Percentiles rank a stretch among this genome's conserved stretches.
These are phyloP conservation scores for Cubamyces sp. DNA, from an alignment of 768 basidiomycete species.

Conservation along the genomic window DNA sequence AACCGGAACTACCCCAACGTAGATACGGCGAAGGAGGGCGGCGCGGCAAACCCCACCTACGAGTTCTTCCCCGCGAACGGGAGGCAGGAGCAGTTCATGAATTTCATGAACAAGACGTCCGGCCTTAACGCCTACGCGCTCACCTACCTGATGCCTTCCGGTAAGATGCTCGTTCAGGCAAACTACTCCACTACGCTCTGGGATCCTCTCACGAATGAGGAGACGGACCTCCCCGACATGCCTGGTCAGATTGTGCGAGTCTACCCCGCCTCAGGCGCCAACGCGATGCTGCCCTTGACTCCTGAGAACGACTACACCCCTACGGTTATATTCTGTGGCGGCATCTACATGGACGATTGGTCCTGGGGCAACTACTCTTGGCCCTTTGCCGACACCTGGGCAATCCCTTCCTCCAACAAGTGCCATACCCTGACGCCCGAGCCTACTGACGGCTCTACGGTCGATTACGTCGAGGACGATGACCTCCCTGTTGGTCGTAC, in stretches of 20 bases:
- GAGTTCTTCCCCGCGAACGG: constrained; percentile 79
- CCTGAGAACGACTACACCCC: constrained; percentile 87
- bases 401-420: constrained; percentile 67
- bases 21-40: constrained; percentile 65
- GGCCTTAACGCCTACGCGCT: constrained; percentile 81
- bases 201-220: constrained; percentile 58
- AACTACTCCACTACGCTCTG: constrained; percentile 70
- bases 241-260: constrained; percentile 75
- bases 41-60: constrained; percentile 78
- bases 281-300: constrained; percentile 89
- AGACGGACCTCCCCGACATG: constrained; percentile 72
- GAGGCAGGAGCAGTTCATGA: constrained; percentile 50
- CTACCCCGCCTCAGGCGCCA: constrained; percentile 89
- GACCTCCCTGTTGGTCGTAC: constrained; percentile 73
- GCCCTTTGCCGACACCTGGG: constrained; percentile 76
- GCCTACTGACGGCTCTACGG: constrained; percentile 64
- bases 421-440: constrained; percentile 90
- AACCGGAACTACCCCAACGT: constrained; percentile 74
- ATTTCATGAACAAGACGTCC: constrained; percentile 72
- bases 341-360: constrained; percentile 72
- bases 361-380: constrained; percentile 78
- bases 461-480: constrained; percentile 73
- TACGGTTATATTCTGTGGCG: constrained; percentile 90
- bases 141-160: constrained; percentile 74
- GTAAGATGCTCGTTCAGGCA: constrained; percentile 81